A percentile compares a stretch with the other conserved stretches of the same genome.
Evolutionary conservation across 2,329 filamentous ascomycete genomes (phyloP).

Genomic region (Diaporthe sp.): DNA sequence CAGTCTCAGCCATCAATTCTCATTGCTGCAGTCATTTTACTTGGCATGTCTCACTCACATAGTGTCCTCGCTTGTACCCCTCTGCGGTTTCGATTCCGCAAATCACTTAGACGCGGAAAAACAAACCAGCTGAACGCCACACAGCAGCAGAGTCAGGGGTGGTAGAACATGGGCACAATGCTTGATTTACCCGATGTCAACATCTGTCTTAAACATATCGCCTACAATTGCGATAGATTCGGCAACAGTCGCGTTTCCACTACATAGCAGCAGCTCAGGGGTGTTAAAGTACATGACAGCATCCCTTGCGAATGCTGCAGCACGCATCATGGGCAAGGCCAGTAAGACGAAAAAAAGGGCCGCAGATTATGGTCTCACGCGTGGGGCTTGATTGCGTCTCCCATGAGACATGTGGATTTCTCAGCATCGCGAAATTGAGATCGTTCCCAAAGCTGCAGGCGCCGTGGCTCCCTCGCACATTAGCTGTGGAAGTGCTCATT

Average conservation of each 20-base stretch:
- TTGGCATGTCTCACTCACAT: neutral
- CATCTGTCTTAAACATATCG: neutral
- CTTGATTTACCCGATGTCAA: neutral
- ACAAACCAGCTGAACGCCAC: neutral
- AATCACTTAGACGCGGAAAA: neutral
- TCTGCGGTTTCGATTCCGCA: neutral
- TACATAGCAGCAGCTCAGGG: neutral
- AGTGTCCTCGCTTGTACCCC: neutral
- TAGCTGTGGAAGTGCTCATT: neutral
- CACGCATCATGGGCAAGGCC: too few species aligned
- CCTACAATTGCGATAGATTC: neutral
- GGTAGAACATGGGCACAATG: neutral
- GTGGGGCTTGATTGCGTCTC: too few species aligned
- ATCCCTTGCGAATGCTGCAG: neutral
- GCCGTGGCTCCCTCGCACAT: neutral
- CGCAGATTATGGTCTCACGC: neutral
- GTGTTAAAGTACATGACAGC: neutral
- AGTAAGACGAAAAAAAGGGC: fast-evolving
- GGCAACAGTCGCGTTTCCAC: neutral
- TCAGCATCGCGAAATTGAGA: neutral
- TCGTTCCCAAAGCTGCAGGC: neutral
- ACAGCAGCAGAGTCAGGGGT: neutral
- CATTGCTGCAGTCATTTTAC: neutral
- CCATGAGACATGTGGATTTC: neutral
- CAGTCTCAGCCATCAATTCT: constrained; percentile 2